phyloP scores from a whole-genome alignment of 2,329 filamentous ascomycete genomes.

The Kalmusia sp. region DNA sequence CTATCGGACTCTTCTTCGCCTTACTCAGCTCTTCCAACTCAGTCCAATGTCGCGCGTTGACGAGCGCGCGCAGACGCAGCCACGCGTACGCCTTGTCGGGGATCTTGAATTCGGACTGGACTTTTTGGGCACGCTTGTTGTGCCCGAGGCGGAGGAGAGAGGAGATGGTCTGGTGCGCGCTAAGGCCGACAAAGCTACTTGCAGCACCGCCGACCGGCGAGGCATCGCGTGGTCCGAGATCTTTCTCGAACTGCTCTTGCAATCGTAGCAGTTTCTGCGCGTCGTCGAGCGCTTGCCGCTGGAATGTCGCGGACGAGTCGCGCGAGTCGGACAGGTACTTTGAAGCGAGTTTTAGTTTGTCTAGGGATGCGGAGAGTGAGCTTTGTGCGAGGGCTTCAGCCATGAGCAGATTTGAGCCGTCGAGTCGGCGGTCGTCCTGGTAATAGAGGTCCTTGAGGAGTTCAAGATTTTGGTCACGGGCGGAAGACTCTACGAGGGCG shows the following conservation, averaged over 20 bases:
- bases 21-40: slow-evolving; percentile 87
- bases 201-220: slow-evolving; percentile 39
- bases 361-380: slow-evolving; percentile 72
- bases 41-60: slow-evolving; percentile 88
- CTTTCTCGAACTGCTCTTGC: slow-evolving; percentile 86
- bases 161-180: slow-evolving; percentile 90
- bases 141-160: slow-evolving; percentile 84
- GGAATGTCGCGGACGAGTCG: slow-evolving; percentile 73
- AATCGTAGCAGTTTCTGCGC: slow-evolving; percentile 79
- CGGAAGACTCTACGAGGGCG: slow-evolving; percentile 86
- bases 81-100: slow-evolving; percentile 91
- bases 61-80: slow-evolving; percentile 82
- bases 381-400: slow-evolving; percentile 80
- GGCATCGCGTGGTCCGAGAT: slow-evolving; percentile 66
- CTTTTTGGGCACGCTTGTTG: slow-evolving; percentile 82
- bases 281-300: slow-evolving; percentile 79
- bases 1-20: slow-evolving; percentile 85
- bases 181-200: slow-evolving; percentile 74
- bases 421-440: slow-evolving; percentile 89
- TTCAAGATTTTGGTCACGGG: slow-evolving; percentile 77
- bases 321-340: slow-evolving; percentile 85
- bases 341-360: slow-evolving; percentile 87
- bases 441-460: slow-evolving; percentile 96
- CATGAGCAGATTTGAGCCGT: slow-evolving; percentile 87
- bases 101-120: slow-evolving; percentile 91